Percentiles rank a stretch among this genome's conserved stretches.
Evolutionary conservation across 441 rosid species (phyloP).

Genomic region (Mallotus japonicus): DNA sequence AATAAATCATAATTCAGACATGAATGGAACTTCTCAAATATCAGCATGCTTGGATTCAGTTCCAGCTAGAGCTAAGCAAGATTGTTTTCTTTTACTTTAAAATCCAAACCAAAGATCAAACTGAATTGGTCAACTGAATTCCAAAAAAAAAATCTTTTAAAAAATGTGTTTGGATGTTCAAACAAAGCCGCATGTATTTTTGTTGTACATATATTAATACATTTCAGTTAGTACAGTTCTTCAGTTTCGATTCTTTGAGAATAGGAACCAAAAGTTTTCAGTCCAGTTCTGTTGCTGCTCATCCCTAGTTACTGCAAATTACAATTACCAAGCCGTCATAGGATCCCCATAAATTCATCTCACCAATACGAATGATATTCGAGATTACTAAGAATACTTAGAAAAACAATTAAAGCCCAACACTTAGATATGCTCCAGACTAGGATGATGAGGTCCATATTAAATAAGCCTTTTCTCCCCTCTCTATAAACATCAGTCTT

Average conservation of each 20-base stretch:
- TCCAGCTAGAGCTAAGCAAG: no score
- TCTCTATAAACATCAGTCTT: background rate
- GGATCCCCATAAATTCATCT: background rate
- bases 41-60: background rate
- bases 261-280: no score
- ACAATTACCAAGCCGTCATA: background rate
- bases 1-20: conserved; percentile 1
- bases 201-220: no score
- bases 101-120: no score
- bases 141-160: no score
- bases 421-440: background rate
- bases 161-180: no score
- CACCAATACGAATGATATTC: background rate
- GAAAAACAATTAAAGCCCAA: background rate
- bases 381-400: background rate
- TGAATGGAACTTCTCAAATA: background rate
- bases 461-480: background rate
- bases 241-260: no score
- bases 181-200: no score
- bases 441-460: background rate
- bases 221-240: no score
- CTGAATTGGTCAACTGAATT: no score
- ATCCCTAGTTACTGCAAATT: background rate
- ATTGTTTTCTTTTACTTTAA: no score
- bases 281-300: no score